phyloP scores from a whole-genome alignment of 1,284 basidiomycete genomes.

The Sporisorium iseilematis-ciliati region DNA sequence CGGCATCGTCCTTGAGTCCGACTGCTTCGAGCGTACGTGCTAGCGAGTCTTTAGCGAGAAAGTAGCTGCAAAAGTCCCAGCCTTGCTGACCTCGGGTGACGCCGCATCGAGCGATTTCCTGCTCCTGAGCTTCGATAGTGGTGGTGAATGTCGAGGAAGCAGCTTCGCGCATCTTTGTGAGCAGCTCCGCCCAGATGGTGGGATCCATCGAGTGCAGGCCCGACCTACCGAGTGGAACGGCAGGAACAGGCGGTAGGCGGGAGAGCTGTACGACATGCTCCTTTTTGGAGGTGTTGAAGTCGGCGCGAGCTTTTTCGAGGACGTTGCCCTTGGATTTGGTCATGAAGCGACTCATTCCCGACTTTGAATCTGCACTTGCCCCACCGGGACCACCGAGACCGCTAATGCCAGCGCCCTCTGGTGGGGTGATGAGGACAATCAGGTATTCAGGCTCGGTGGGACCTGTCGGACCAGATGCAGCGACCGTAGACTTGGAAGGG shows the following conservation, averaged over 20 bases:
- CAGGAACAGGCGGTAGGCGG: conserved; percentile 49
- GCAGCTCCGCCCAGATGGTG: conserved; percentile 86
- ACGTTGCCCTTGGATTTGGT: conserved; percentile 84
- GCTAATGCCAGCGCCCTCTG: conserved; percentile 39
- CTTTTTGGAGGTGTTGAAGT: conserved; percentile 89
- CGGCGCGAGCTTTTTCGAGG: conserved; percentile 88
- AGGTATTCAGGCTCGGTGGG: conserved; percentile 62
- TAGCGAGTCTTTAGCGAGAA: conserved; percentile 84
- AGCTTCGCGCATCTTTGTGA: conserved; percentile 89
- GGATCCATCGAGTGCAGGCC: conserved; percentile 78
- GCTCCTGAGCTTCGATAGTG: conserved; percentile 73
- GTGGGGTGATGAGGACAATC: conserved; percentile 65
- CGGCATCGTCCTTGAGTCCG: conserved; percentile 87
- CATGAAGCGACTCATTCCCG: conserved; percentile 72
- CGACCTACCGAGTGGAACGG: conserved; percentile 77
- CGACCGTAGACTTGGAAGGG: conserved; percentile 6
- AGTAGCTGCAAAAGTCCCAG: conserved; percentile 76
- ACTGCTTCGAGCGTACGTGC: conserved; percentile 92
- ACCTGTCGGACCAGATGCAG: conserved; percentile 1
- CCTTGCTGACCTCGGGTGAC: conserved; percentile 34
- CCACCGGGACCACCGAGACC: conserved; percentile 74
- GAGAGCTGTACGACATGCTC: conserved; percentile 72
- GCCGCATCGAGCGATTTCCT: conserved; percentile 43
- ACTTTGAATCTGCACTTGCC: conserved; percentile 75
- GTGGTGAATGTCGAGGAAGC: conserved; percentile 84